Base-by-base conservation (phyloP, 768 basidiomycete genomes). In the Boletellus ananiceps region DNA sequence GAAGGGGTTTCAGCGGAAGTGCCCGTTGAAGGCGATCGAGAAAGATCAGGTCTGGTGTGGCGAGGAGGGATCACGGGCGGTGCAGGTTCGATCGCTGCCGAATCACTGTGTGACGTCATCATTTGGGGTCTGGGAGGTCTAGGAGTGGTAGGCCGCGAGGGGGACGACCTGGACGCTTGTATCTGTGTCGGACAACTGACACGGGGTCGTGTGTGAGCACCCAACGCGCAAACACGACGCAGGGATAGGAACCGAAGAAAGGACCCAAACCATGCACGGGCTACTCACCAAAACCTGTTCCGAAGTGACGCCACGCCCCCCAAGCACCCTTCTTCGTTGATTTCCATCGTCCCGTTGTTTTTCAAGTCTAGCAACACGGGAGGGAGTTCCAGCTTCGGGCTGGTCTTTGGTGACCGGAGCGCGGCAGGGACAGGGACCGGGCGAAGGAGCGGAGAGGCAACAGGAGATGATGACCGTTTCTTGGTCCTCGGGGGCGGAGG, bases 401-500 rank as follows among this genome's bases (percentile, higher is more conserved):
- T 64, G 3, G 45, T 31, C 33, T 8, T 52, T n/a, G 57, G 54
- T 2, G 60, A 54, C 27, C 57, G 34, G 2, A 66, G 56, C 5
- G 57, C 47, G 13, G 60, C 56, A 7, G 78, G 75, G 14, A 68
- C 56, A 13, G 76, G 74, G 5, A 77, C 74, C 0, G 82, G 80
- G 14, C 78, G 74, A 46, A 80, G 59, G n/a, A 78, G 67, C 16
- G 81, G 80, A 1, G 81, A 77, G 21, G 67, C 67, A 15, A 63
- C 55, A 15, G 76, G 72, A 2, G 74, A 73, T 3, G 72, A 71
- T n/a, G 56, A 29, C 8, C 56, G 37, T 39, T 61, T 68, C 68
- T 76, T 62, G 49, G 55, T 35, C 50, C 65, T 49, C 62, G 65
- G 40, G 3, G 74, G 64, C n/a, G 80, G 76, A 2, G 80, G 79